phyloP scores from a whole-genome alignment of 176 grass and related monocot species.

The Musa troglodytarum region DNA sequence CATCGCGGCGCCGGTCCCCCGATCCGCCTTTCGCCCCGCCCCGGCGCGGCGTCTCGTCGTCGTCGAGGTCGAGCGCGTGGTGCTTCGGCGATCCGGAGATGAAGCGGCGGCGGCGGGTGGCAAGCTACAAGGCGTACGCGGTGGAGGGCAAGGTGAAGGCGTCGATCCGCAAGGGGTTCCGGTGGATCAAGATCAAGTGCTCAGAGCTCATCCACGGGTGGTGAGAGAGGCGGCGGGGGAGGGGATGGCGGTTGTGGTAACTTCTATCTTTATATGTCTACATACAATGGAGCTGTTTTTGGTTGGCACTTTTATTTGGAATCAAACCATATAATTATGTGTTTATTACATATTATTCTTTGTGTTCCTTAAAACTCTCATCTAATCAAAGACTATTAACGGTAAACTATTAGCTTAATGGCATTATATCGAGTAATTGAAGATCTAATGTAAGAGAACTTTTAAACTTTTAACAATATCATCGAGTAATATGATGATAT shows the following conservation, averaged over 20 bases:
- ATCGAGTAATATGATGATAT: too few species aligned
- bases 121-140: slow-evolving; percentile 93
- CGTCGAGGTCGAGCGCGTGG: slow-evolving; percentile 31
- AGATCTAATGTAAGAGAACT: neutral
- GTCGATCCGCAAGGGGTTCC: slow-evolving; percentile 71
- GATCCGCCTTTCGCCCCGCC: slow-evolving; percentile 16
- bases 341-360: too few species aligned
- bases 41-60: slow-evolving; percentile 2
- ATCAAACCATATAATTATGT: too few species aligned
- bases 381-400: neutral
- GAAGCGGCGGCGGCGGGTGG: slow-evolving; percentile 72
- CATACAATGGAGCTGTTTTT: too few species aligned
- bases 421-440: neutral
- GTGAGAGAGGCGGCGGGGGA: slow-evolving; percentile 19
- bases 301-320: too few species aligned
- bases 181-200: slow-evolving; percentile 97
- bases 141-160: slow-evolving; percentile 87
- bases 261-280: neutral
- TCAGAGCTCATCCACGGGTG: slow-evolving; percentile 71
- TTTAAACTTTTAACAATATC: too few species aligned
- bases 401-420: neutral
- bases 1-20: slow-evolving; percentile 25
- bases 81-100: slow-evolving; percentile 94
- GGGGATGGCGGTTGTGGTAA: neutral
- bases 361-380: neutral